Percentiles rank a stretch among this genome's conserved stretches.
Evolutionary conservation across 495 filamentous ascomycete genomes (phyloP).

Genomic region (Aspergillus olivimuriae): DNA sequence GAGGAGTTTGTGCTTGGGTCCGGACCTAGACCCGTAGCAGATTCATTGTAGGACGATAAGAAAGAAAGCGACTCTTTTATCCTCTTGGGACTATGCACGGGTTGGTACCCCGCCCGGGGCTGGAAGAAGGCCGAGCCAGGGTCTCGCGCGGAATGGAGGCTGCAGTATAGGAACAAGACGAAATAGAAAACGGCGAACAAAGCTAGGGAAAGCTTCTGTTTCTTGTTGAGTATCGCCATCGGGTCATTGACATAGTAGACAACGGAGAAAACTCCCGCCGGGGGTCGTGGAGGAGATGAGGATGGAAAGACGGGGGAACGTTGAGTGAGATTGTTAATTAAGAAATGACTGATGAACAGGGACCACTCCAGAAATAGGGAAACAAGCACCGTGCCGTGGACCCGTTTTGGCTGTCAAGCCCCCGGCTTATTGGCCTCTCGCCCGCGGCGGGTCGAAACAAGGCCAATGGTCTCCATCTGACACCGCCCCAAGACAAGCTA

Average conservation of each 20-base stretch:
- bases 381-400: too few relatives aligned
- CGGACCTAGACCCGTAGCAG: neutral
- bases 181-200: constrained; percentile 24
- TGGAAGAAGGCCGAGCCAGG: constrained; percentile 22
- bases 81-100: constrained; percentile 15
- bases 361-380: too few relatives aligned
- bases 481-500: too few relatives aligned
- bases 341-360: too few relatives aligned
- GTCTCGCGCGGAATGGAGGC: constrained; percentile 17
- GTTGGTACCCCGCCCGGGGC: constrained; percentile 20
- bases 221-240: constrained; percentile 11
- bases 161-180: constrained; percentile 20
- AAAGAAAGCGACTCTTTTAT: constrained; percentile 16
- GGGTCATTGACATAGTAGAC: neutral
- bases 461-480: too few relatives aligned
- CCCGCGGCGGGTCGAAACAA: too few relatives aligned
- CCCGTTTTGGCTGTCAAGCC: too few relatives aligned
- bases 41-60: constrained; percentile 16
- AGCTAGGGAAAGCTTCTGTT: constrained; percentile 18
- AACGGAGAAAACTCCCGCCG: neutral
- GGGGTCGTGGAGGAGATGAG: neutral
- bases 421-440: too few relatives aligned
- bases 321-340: too few relatives aligned
- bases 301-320: neutral
- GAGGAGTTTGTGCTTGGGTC: constrained; percentile 3